Evolutionary conservation across 257 asterid genomes (phyloP).

Genomic region (Salvia hispanica): DNA sequence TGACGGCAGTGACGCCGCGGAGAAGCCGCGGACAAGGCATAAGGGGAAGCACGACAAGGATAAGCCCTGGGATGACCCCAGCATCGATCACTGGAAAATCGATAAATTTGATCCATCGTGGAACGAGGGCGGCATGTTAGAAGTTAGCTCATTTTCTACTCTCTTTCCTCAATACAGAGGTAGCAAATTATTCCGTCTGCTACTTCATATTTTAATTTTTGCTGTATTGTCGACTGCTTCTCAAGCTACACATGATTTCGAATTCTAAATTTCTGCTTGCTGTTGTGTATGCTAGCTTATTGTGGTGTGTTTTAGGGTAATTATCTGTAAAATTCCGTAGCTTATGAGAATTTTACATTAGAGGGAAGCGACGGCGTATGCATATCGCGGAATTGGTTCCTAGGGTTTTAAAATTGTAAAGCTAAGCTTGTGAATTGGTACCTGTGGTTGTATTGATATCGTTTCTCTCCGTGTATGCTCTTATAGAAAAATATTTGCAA

Average conservation of each 20-base stretch:
- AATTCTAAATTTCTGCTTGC: neutral
- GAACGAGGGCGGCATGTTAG: constrained; percentile 69
- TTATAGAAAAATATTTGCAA: constrained; percentile 77
- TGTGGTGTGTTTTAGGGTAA: neutral
- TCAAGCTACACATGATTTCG: neutral
- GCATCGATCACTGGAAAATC: constrained; percentile 57
- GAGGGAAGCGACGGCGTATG: neutral
- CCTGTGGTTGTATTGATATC: constrained; percentile 1
- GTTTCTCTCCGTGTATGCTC: constrained; percentile 8
- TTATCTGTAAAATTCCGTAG: neutral
- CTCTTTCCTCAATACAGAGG: constrained; percentile 70
- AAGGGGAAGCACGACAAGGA: constrained; percentile 44
- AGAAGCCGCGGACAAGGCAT: constrained; percentile 31
- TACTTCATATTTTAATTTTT: neutral
- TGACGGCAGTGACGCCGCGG: constrained; percentile 29
- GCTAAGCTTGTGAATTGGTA: neutral
- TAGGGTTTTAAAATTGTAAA: constrained; percentile 17
- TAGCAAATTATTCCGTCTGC: neutral
- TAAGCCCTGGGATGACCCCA: constrained; percentile 44
- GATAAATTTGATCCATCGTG: constrained; percentile 75
- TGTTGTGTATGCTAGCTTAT: neutral
- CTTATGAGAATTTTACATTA: constrained; percentile 16
- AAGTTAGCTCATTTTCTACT: constrained; percentile 71
- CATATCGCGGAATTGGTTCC: neutral
- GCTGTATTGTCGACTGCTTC: neutral